Evolutionary conservation across 768 basidiomycete genomes (phyloP), one percentile per base, ranked within the genome.

Genomic region (Rhodotorula paludigena): DNA sequence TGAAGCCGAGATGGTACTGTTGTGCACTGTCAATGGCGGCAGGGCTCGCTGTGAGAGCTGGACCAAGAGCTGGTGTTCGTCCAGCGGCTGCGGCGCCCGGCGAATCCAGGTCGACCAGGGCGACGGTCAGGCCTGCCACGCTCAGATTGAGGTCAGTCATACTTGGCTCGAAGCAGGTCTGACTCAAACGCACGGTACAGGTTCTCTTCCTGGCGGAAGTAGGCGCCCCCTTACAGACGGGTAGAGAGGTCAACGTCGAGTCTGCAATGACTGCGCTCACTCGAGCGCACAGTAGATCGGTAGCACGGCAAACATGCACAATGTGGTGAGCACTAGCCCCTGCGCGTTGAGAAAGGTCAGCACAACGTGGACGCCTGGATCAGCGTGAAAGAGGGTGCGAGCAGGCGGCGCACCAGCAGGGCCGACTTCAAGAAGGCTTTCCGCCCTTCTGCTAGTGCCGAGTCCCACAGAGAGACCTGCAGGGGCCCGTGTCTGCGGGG

Each of bases 101-200:
- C 16, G 77, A 74, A 61, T 79, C 78, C 55, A 79, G 77, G 64
- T 78, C 75, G 63, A 79, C 55, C 28, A 79, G 59, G 45, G 73
- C 74, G 59, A 77, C 70, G 1, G 72, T 74, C 4, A 79, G 72
- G 14, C 55, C 44, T 45, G 44, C 25, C 2, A n/a, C n/a, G n/a
- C n/a, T n/a, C 9, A 41, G 39, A 11, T 8, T 9, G 5, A 47
- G n/a, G 45, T 28, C 8, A 47, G 45, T 9, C 10, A 25, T 3
- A 15, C 16, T 9, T 48, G 23, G 10, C 21, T 10, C 1, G 44
- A 11, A 25, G 44, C 5, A 11, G 11, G 44, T 25, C 23, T 6
- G 1, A 45, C 11, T 9, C 9, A 11, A 23, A 25, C 44, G 44
- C 9, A 45, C 77, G 76, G 36, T 76, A 57, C 2, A 77, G 64